Conservation (phyloP, 169 alveolate genomes). For the Babesia bovis region DNA sequence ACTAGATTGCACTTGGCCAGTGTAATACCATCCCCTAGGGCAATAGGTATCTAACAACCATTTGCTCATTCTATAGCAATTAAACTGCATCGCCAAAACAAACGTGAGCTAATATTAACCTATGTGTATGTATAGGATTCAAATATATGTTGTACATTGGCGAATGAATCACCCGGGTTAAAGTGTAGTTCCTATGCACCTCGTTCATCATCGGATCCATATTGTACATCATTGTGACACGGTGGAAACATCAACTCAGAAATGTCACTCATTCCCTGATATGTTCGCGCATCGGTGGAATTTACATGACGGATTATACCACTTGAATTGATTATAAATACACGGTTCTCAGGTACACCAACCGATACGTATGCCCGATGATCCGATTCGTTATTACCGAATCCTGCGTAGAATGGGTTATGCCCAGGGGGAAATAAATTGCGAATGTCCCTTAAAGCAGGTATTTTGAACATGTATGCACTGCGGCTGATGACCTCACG, state of each 20-base stretch:
- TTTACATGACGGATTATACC: constrained; percentile 87
- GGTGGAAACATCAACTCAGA: constrained; percentile 63
- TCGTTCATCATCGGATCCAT: too few species aligned
- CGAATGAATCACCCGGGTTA: too few species aligned
- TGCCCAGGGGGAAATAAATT: constrained; percentile 88
- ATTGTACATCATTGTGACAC: too few species aligned
- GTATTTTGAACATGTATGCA: constrained; percentile 93
- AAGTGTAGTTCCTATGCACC: too few species aligned
- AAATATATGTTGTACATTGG: too few species aligned
- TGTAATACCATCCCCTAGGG: not conserved
- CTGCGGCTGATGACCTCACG: constrained; percentile 95
- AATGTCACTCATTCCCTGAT: constrained; percentile 65
- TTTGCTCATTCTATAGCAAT: too few species aligned
- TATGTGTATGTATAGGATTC: too few species aligned
- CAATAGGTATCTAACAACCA: too few species aligned
- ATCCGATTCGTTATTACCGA: constrained; percentile 96
- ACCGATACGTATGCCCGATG: constrained; percentile 89
- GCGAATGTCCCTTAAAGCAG: constrained; percentile 91
- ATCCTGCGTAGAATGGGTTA: constrained; percentile 95
- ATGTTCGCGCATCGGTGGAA: constrained; percentile 84
- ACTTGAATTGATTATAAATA: constrained; percentile 86
- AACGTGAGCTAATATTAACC: too few species aligned
- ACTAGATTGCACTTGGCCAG: constrained; percentile 59
- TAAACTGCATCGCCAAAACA: too few species aligned
- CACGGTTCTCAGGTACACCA: constrained; percentile 89